These are phyloP conservation scores for Solanum pennellii DNA, from an alignment of 257 asterid species.

Conservation along the genomic window DNA sequence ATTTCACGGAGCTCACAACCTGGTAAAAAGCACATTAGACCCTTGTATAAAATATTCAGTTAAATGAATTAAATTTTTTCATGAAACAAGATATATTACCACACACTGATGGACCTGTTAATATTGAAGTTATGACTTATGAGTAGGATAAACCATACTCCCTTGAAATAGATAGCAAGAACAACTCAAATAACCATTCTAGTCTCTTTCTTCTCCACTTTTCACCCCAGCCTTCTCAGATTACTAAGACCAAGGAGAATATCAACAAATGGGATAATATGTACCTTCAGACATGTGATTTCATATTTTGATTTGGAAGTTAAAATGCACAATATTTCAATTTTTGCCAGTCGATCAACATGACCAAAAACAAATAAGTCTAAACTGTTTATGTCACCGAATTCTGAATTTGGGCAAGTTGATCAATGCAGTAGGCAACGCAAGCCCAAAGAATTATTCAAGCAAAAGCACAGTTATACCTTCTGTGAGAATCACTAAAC, in stretches of 20 bases:
- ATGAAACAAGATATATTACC: not conserved
- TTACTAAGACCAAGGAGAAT: not conserved
- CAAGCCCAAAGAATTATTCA: not conserved
- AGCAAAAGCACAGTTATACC: not conserved
- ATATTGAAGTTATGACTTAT: not conserved
- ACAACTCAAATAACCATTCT: not conserved
- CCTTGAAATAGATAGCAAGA: not conserved
- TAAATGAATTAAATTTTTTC: not conserved
- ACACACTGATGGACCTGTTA: not conserved
- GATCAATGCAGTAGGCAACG: not conserved
- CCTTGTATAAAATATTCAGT: conserved; percentile 1
- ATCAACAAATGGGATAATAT: not conserved
- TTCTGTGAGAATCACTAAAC: not conserved
- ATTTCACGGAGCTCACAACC: conserved; percentile 99
- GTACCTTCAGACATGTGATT: not conserved
- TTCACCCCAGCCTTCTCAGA: not conserved
- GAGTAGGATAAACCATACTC: not conserved
- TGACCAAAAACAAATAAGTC: not conserved
- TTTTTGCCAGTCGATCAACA: not conserved
- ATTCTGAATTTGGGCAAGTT: not conserved
- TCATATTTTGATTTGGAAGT: not conserved
- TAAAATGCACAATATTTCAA: not conserved
- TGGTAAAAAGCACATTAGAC: conserved; percentile 10
- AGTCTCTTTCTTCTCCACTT: not conserved
- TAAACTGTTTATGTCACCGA: not conserved